A percentile compares a stretch with the other conserved stretches of the same genome.
Evolutionary conservation across 371 early-diverging fungal genomes (phyloP).

Genomic region (Lichtheimia ramosa): DNA sequence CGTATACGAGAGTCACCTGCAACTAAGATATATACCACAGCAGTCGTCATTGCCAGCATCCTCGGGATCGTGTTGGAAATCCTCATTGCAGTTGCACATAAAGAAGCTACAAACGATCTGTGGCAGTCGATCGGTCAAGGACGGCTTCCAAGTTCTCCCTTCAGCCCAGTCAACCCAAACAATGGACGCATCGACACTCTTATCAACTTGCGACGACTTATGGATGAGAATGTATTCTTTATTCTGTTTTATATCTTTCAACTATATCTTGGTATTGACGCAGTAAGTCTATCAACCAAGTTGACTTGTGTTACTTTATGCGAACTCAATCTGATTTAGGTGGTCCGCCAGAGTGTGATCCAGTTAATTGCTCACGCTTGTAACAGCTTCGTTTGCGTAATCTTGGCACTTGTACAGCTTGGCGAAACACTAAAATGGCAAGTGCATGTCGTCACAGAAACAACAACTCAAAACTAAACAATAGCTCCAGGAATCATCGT

Average conservation of each 20-base stretch:
- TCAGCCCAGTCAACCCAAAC: constrained; percentile 11
- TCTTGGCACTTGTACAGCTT: constrained; percentile 45
- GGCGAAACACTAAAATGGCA: constrained; percentile 44
- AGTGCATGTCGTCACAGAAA: neutral
- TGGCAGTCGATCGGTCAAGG: constrained; percentile 12
- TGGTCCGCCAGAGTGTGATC: constrained; percentile 49
- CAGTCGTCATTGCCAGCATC: constrained; percentile 29
- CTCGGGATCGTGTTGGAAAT: constrained; percentile 40
- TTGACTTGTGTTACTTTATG: no score
- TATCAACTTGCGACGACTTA: constrained; percentile 32
- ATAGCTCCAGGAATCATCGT: no score
- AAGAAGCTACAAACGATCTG: constrained; percentile 23
- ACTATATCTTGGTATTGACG: constrained; percentile 46
- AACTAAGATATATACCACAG: constrained; percentile 24
- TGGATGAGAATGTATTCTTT: constrained; percentile 52
- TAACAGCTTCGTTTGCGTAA: constrained; percentile 30
- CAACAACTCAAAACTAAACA: no score
- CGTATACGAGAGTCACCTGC: constrained; percentile 34
- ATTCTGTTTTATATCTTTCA: constrained; percentile 45
- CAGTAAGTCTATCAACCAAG: constrained; percentile 26
- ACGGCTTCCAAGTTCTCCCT: constrained; percentile 10
- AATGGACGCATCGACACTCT: constrained; percentile 14
- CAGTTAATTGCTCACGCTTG: constrained; percentile 43
- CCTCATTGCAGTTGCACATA: constrained; percentile 31
- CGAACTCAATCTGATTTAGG: constrained; percentile 13